Percentiles rank a stretch among this genome's conserved stretches.
These are phyloP conservation scores for Pyrenula aspistea DNA, from an alignment of 495 filamentous ascomycete genomes.

Conservation along the genomic window DNA sequence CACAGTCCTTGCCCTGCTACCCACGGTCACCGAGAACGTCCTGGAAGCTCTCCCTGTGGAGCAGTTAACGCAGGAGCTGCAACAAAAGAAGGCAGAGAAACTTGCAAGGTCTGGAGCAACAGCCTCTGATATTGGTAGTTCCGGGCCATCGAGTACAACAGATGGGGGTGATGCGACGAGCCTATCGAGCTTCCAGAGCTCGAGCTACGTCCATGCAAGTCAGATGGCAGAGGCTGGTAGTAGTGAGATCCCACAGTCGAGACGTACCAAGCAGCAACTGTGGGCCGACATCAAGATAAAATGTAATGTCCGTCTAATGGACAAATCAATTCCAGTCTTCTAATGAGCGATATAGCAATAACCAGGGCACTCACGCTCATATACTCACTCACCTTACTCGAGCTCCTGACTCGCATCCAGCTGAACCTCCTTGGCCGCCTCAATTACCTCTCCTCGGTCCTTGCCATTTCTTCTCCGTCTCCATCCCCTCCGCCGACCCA, in stretches of 20 bases:
- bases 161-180: constrained; percentile 70
- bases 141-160: constrained; percentile 62
- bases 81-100: constrained; percentile 79
- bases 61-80: constrained; percentile 76
- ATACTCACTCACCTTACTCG: constrained; percentile 81
- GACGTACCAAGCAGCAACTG: constrained; percentile 78
- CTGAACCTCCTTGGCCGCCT: constrained; percentile 91
- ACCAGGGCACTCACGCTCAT: constrained; percentile 82
- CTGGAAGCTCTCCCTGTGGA: constrained; percentile 81
- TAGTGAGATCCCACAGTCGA: constrained; percentile 29
- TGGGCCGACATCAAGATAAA: constrained; percentile 98
- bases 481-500: background rate
- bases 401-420: constrained; percentile 88
- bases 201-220: constrained; percentile 68
- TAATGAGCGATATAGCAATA: constrained; percentile 47
- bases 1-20: constrained; percentile 91
- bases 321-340: background rate
- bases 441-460: constrained; percentile 89
- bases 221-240: constrained; percentile 47
- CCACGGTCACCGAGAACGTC: constrained; percentile 81
- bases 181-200: constrained; percentile 61
- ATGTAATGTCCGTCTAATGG: constrained; percentile 47
- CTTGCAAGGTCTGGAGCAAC: constrained; percentile 44
- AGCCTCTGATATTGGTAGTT: constrained; percentile 47
- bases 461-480: constrained; percentile 61